Conservation (phyloP, 805 yeast species). For the Ascoidea asiatica region DNA sequence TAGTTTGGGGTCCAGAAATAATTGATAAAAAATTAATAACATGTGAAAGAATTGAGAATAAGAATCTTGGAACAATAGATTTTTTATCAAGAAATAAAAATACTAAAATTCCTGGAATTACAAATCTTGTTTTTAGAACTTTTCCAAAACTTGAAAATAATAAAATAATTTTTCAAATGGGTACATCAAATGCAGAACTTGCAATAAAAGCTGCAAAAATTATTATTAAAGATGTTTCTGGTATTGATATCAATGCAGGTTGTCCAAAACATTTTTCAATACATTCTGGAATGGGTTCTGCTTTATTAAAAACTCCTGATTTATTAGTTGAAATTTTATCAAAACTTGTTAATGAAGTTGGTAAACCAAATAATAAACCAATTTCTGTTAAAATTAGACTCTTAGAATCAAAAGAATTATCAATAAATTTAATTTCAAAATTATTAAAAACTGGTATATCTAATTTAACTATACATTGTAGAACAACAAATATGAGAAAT, state of each 20-base stretch:
- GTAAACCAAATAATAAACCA: conserved; percentile 61
- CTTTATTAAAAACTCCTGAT: conserved; percentile 73
- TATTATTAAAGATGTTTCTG: conserved; percentile 78
- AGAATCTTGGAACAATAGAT: conserved; percentile 44
- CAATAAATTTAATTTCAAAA: conserved; percentile 43
- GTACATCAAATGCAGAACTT: conserved; percentile 68
- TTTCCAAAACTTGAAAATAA: conserved; percentile 46
- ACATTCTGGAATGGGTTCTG: conserved; percentile 98
- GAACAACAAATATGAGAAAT: conserved; percentile 72
- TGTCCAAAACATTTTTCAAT: conserved; percentile 94
- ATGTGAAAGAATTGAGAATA: conserved; percentile 54
- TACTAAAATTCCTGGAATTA: conserved; percentile 30
- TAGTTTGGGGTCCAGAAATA: conserved; percentile 93
- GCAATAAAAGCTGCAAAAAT: conserved; percentile 82
- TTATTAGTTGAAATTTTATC: conserved; percentile 53
- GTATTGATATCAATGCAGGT: conserved; percentile 90
- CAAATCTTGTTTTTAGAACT: conserved; percentile 62
- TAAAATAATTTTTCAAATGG: conserved; percentile 76
- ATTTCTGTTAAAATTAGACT: conserved; percentile 86
- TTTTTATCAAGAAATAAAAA: conserved; percentile 22
- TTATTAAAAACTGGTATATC: conserved; percentile 68
- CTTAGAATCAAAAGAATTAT: conserved; percentile 46
- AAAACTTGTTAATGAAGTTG: conserved; percentile 65
- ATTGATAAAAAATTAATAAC: conserved; percentile 72
- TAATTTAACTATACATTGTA: conserved; percentile 83